Evolutionary conservation across 768 basidiomycete species (phyloP).

Genomic region (Dictyophora rubrovolvata): DNA sequence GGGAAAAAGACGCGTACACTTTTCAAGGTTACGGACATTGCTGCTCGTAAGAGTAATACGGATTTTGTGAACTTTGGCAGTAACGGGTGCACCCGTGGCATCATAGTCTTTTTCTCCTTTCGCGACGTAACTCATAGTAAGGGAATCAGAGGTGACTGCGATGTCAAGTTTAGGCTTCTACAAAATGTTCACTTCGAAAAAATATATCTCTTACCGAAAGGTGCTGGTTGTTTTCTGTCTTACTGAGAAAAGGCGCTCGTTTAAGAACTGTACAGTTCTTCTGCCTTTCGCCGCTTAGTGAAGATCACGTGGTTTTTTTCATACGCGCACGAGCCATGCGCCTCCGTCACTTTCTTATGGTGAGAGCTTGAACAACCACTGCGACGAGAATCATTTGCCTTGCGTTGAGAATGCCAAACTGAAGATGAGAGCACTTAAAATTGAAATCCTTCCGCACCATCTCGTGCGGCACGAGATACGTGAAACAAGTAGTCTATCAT

Average conservation of each 20-base stretch:
- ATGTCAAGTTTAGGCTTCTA: not conserved
- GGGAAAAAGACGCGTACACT: conserved; percentile 49
- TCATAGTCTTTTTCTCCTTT: conserved; percentile 98
- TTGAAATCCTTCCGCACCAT: no score
- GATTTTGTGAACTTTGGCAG: conserved; percentile 97
- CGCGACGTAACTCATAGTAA: conserved; percentile 94
- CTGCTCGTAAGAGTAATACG: conserved; percentile 96
- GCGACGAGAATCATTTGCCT: no score
- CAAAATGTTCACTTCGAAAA: not conserved
- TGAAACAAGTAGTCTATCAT: no score
- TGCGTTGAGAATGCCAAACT: no score
- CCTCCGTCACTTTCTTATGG: no score
- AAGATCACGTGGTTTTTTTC: not conserved
- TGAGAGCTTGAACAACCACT: no score
- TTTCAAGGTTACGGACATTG: conserved; percentile 97
- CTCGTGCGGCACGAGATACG: no score
- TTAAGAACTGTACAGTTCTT: not conserved
- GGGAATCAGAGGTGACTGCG: conserved; percentile 5
- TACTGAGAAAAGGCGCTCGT: not conserved
- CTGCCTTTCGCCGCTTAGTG: not conserved
- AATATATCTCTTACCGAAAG: not conserved
- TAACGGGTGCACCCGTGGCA: conserved; percentile 76
- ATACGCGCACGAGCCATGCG: no score
- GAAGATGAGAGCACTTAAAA: no score
- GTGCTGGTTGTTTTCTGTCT: not conserved